Conservation (phyloP, 352 stramenopile species). For the Pilasporangium apinafurcum region DNA sequence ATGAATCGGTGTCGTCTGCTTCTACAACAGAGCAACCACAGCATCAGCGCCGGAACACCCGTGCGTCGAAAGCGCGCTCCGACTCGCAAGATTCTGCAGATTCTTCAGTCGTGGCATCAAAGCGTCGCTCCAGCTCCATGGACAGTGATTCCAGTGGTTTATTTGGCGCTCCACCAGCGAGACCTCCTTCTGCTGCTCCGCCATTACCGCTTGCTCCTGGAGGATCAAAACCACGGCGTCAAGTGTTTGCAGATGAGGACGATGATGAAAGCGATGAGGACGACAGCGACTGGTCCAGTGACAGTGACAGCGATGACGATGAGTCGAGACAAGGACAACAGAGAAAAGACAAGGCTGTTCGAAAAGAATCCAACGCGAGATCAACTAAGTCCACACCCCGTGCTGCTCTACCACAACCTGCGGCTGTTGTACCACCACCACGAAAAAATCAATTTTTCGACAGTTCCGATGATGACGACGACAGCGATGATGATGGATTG, state of each 20-base stretch:
- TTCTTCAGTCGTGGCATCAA: constrained; percentile 14
- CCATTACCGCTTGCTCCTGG: constrained; percentile 6
- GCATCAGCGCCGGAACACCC: constrained; percentile 11
- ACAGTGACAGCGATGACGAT: constrained; percentile 27
- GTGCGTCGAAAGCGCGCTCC: constrained; percentile 8
- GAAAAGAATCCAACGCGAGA: constrained; percentile 3
- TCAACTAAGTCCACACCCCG: background rate
- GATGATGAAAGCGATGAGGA: constrained; percentile 35
- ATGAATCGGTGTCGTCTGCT: constrained; percentile 33
- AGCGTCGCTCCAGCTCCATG: constrained; percentile 30
- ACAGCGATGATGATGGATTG: constrained; percentile 51
- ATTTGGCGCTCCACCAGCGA: constrained; percentile 33
- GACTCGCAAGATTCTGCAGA: constrained; percentile 31
- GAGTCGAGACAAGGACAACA: constrained; percentile 4
- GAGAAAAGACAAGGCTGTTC: constrained; percentile 11
- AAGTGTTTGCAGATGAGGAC: constrained; percentile 27
- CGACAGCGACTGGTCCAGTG: constrained; percentile 45
- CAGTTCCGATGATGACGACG: constrained; percentile 44
- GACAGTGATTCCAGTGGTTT: constrained; percentile 52
- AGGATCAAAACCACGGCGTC: constrained; percentile 24
- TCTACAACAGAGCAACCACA: too few relatives aligned
- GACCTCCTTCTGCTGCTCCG: constrained; percentile 7
- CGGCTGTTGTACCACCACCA: constrained; percentile 13
- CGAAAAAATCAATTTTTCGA: constrained; percentile 45
- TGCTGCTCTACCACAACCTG: constrained; percentile 1